Percentiles rank a stretch among this genome's conserved stretches.
phyloP scores from a whole-genome alignment of 2,329 filamentous ascomycete genomes.

The Sporothrix mexicana region DNA sequence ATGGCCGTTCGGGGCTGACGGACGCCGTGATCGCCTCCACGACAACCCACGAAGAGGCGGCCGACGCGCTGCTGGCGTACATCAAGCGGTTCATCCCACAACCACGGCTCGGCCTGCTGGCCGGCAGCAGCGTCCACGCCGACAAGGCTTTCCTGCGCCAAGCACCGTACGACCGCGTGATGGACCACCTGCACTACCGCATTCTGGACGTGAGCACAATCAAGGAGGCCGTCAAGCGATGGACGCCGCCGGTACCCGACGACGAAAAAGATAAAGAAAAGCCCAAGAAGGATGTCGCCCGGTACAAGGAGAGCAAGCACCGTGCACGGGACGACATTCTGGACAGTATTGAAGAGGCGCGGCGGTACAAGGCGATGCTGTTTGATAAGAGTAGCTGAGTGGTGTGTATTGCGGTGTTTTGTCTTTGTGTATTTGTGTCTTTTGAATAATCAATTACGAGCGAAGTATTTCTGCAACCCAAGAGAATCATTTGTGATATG shows the following conservation, averaged over 20 bases:
- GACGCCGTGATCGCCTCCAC: conserved; percentile 74
- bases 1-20: conserved; percentile 81
- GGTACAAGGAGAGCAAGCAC: conserved; percentile 73
- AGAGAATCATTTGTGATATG: neutral
- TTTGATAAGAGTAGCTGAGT: conserved; percentile 34
- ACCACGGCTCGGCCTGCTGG: conserved; percentile 71
- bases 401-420: too few species aligned
- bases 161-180: conserved; percentile 73
- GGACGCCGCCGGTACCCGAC: conserved; percentile 64
- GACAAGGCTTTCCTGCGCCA: conserved; percentile 81
- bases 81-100: conserved; percentile 74
- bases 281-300: neutral
- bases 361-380: conserved; percentile 70
- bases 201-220: conserved; percentile 90
- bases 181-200: conserved; percentile 83
- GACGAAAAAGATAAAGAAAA: neutral
- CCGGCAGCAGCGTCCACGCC: conserved; percentile 92
- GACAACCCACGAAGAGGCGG: conserved; percentile 73
- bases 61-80: conserved; percentile 75
- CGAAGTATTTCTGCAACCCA: neutral
- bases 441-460: neutral
- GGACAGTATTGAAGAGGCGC: conserved; percentile 92
- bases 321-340: conserved; percentile 88
- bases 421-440: too few species aligned
- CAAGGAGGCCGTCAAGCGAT: conserved; percentile 87